These are phyloP conservation scores for Calonectria naviculata DNA, from an alignment of 2,329 filamentous ascomycete genomes.

Conservation along the genomic window DNA sequence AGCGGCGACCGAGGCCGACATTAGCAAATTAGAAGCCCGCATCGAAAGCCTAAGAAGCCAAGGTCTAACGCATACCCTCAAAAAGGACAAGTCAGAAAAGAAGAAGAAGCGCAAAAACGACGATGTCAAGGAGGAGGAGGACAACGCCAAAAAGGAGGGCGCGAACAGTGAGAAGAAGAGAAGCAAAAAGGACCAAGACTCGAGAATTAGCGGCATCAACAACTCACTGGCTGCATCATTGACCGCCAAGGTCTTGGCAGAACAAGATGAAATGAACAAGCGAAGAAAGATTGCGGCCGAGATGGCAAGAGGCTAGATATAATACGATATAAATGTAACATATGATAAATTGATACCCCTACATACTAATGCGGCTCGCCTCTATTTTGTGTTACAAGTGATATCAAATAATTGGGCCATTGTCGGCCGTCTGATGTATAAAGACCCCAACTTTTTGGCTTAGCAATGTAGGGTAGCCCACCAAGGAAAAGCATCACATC, in stretches of 20 bases:
- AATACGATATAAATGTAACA: not conserved
- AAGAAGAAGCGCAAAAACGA: conserved; percentile 78
- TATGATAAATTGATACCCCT: conserved; percentile 38
- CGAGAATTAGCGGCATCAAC: conserved; percentile 76
- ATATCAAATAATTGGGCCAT: not conserved
- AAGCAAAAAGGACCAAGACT: conserved; percentile 46
- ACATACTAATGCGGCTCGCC: not conserved
- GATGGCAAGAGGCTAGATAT: conserved; percentile 11
- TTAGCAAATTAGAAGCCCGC: conserved; percentile 73
- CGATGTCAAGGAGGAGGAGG: conserved; percentile 46
- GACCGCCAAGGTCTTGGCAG: conserved; percentile 86
- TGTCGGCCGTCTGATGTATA: too few species aligned
- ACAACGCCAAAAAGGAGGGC: conserved; percentile 63
- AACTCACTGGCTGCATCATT: conserved; percentile 87
- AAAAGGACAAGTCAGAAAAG: conserved; percentile 75
- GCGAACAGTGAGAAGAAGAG: conserved; percentile 36
- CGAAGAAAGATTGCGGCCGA: conserved; percentile 71
- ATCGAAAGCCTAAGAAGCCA: conserved; percentile 75
- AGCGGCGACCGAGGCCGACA: conserved; percentile 76
- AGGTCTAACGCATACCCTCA: conserved; percentile 86
- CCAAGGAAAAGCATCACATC: not conserved
- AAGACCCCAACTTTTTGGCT: not conserved
- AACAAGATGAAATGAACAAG: conserved; percentile 87
- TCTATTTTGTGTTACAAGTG: not conserved
- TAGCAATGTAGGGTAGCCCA: not conserved